These are phyloP conservation scores for Paraphaeosphaeria sporulosa DNA, from an alignment of 2,329 filamentous ascomycete species.

Conservation along the genomic window DNA sequence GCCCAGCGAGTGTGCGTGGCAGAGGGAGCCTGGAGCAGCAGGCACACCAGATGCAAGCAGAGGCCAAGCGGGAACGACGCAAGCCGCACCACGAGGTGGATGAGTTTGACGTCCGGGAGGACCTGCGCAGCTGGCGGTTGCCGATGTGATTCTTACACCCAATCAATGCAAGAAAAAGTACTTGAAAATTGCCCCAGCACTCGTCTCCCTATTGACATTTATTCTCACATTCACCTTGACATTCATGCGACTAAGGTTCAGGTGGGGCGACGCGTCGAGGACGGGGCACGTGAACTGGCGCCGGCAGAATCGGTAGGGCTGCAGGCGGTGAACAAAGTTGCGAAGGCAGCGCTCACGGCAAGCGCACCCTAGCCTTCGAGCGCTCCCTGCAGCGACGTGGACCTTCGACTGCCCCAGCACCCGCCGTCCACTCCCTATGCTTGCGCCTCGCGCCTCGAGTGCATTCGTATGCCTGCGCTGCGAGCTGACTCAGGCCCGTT, in stretches of 20 bases:
- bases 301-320: slow-evolving; percentile 39
- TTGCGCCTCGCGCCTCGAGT: slow-evolving; percentile 44
- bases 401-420: slow-evolving; percentile 10
- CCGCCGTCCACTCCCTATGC: slow-evolving; percentile 38
- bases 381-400: slow-evolving; percentile 14
- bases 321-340: slow-evolving; percentile 42
- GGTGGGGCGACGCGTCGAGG: slow-evolving; percentile 17
- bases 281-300: slow-evolving; percentile 43
- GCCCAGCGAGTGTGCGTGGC: slow-evolving; percentile 38
- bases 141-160: slow-evolving; percentile 15
- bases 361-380: slow-evolving; percentile 9
- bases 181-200: background rate
- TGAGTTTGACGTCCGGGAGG: slow-evolving; percentile 58
- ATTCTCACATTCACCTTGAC: too few species aligned
- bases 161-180: slow-evolving; percentile 3
- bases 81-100: slow-evolving; percentile 54
- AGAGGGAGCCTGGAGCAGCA: slow-evolving; percentile 53
- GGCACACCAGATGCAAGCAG: slow-evolving; percentile 52
- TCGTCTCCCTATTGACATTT: background rate
- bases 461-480: slow-evolving; percentile 51
- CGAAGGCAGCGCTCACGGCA: slow-evolving; percentile 16
- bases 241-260: too few species aligned
- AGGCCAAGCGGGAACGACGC: slow-evolving; percentile 45
- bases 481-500: slow-evolving; percentile 41
- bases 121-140: slow-evolving; percentile 57